Evolutionary conservation across 164 flowering plant species (phyloP).

Genomic region (Amborella trichopoda): DNA sequence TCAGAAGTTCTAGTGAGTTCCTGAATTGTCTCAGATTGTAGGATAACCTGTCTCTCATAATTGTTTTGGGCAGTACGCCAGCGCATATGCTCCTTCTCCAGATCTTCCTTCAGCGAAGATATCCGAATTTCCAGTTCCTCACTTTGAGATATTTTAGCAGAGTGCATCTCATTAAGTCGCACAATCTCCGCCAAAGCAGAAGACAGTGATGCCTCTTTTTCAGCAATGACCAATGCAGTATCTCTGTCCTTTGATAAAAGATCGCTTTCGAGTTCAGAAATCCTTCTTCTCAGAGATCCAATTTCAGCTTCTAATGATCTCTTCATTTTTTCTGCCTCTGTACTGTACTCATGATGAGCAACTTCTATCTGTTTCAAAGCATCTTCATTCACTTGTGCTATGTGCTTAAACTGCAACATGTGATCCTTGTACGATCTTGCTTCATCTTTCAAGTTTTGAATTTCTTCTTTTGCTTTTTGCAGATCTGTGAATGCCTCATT

Average conservation of each 20-base stretch:
- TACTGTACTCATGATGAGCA: conserved; percentile 58
- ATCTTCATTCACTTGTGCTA: conserved; percentile 80
- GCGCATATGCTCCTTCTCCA: conserved; percentile 65
- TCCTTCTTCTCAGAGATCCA: conserved; percentile 36
- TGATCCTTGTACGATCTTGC: conserved; percentile 59
- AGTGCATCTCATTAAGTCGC: conserved; percentile 42
- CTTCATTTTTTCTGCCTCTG: conserved; percentile 62
- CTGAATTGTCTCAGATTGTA: conserved; percentile 90
- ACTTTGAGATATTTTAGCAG: conserved; percentile 45
- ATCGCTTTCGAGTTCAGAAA: conserved; percentile 55
- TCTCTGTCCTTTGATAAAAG: conserved; percentile 33
- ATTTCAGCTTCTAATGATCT: conserved; percentile 61
- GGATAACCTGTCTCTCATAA: conserved; percentile 93
- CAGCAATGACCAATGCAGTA: conserved; percentile 42
- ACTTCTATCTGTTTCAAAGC: conserved; percentile 76
- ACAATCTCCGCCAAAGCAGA: conserved; percentile 46
- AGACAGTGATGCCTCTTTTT: conserved; percentile 55
- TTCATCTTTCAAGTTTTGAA: conserved; percentile 53
- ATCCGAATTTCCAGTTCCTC: conserved; percentile 43
- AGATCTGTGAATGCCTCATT: conserved; percentile 25
- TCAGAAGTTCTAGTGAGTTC: conserved; percentile 84
- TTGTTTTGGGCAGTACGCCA: conserved; percentile 75
- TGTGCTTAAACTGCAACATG: conserved; percentile 91
- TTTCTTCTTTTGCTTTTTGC: conserved; percentile 36
- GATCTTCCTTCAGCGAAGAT: conserved; percentile 51